phyloP scores from a whole-genome alignment of 441 rosid genomes.

The Gossypium lobatum region DNA sequence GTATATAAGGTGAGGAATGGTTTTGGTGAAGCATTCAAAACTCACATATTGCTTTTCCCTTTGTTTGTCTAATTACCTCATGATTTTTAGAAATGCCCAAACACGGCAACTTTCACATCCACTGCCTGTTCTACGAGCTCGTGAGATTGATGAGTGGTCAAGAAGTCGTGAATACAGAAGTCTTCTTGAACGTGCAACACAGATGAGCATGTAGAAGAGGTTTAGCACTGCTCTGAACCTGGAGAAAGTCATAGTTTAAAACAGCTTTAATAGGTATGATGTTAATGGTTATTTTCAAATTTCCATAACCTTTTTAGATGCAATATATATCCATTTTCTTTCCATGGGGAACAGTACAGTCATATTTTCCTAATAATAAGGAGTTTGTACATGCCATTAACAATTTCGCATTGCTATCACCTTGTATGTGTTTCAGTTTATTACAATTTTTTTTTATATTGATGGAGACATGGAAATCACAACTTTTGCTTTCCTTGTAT shows the following conservation, averaged over 20 bases:
- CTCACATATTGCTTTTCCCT: conserved; percentile 5
- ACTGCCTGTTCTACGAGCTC: conserved; percentile 94
- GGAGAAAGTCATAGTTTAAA: conserved; percentile 2
- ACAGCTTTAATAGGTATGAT: conserved; percentile 9
- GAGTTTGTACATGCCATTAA: neutral
- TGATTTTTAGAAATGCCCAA: conserved; percentile 78
- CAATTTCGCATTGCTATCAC: neutral
- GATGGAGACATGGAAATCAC: neutral
- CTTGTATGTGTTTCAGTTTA: neutral
- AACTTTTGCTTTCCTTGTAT: neutral
- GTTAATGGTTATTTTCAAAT: neutral
- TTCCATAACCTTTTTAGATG: neutral
- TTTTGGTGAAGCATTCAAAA: neutral
- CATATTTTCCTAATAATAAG: neutral
- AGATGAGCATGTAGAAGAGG: conserved; percentile 27
- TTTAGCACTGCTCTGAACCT: conserved; percentile 26
- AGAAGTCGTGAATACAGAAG: conserved; percentile 60
- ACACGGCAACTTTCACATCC: conserved; percentile 91
- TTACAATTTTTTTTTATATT: neutral
- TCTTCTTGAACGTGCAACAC: conserved; percentile 58
- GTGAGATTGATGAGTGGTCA: conserved; percentile 94
- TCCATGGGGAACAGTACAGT: neutral
- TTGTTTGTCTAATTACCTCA: conserved; percentile 20
- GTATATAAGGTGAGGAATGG: conserved; percentile 70
- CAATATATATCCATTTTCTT: neutral